Percentiles rank a stretch among this genome's conserved stretches.
These are phyloP conservation scores for Mycena vulgaris DNA, from an alignment of 768 basidiomycete genomes.

Conservation along the genomic window DNA sequence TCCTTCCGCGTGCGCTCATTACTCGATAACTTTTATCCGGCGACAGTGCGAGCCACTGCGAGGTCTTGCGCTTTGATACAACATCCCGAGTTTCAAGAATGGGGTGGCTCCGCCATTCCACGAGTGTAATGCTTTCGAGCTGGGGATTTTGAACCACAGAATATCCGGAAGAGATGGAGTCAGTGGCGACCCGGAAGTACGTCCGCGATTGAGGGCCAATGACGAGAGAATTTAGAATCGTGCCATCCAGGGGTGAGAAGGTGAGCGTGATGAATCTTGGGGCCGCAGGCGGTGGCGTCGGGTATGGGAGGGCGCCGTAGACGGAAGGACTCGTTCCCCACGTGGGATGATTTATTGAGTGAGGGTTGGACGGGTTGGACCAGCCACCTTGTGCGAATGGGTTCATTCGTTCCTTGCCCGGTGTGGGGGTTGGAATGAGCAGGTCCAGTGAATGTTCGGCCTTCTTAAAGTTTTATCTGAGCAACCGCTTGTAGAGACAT, in stretches of 20 bases:
- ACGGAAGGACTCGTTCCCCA: neutral
- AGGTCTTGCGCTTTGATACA: conserved; percentile 42
- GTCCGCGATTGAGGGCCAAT: conserved; percentile 53
- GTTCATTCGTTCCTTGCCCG: too few relatives aligned
- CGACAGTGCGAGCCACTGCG: neutral
- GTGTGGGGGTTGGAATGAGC: too few relatives aligned
- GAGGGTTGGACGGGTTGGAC: neutral
- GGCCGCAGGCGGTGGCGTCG: neutral
- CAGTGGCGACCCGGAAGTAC: conserved; percentile 54
- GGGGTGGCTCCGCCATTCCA: conserved; percentile 47
- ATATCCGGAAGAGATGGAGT: conserved; percentile 45
- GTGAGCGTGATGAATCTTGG: conserved; percentile 52
- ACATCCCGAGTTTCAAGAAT: conserved; percentile 52
- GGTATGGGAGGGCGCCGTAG: neutral
- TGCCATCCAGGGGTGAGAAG: conserved; percentile 52
- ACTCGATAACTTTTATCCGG: too few relatives aligned
- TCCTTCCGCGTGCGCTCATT: too few relatives aligned
- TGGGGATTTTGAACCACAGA: conserved; percentile 54
- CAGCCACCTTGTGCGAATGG: conserved; percentile 5
- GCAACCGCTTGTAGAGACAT: too few relatives aligned
- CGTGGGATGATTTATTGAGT: neutral
- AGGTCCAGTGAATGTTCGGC: too few relatives aligned
- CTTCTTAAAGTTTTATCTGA: too few relatives aligned
- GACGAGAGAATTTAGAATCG: conserved; percentile 56
- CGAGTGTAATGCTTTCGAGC: conserved; percentile 51